Conservation (phyloP, 129 eudicot species). For the Helichrysum umbraculigerum region DNA sequence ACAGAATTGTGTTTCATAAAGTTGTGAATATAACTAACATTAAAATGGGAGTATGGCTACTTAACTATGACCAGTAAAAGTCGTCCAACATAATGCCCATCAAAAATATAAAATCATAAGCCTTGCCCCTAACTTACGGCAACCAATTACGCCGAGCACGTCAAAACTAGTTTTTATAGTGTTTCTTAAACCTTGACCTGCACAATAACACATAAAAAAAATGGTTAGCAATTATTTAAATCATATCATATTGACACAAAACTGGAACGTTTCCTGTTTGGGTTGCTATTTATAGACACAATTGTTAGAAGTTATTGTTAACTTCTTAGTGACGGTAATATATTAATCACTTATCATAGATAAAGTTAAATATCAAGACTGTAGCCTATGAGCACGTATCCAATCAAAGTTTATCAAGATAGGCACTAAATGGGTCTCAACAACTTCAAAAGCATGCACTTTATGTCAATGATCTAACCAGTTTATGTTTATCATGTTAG, state of each 20-base stretch:
- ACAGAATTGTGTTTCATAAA: neutral
- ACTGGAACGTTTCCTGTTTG: neutral
- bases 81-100: neutral
- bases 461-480: neutral
- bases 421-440: neutral
- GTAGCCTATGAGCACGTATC: neutral
- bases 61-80: neutral
- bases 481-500: neutral
- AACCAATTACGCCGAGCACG: neutral
- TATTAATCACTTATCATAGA: neutral
- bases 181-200: conserved; percentile 26
- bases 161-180: conserved; percentile 9
- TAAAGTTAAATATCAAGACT: too few relatives aligned
- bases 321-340: neutral
- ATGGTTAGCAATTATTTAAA: neutral
- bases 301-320: neutral
- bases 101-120: neutral
- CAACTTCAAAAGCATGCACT: neutral
- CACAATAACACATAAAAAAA: conserved; percentile 22
- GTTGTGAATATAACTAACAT: neutral
- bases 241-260: neutral
- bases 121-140: neutral
- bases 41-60: neutral
- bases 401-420: neutral
- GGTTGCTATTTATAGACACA: neutral